Evolutionary conservation across 306 rosid species (phyloP).

Genomic region (Castanopsis chinensis): DNA sequence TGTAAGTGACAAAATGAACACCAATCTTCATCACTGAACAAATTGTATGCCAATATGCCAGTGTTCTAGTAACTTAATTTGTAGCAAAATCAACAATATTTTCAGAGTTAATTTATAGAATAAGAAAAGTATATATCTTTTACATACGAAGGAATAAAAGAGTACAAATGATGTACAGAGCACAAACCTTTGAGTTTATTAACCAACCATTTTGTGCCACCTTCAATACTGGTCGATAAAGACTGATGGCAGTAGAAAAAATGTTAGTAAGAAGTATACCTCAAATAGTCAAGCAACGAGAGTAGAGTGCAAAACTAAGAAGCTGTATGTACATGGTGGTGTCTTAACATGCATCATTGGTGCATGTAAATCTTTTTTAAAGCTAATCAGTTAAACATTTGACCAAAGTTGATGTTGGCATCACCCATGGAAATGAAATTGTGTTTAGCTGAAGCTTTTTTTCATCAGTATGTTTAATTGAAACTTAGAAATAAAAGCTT

Average conservation of each 20-base stretch:
- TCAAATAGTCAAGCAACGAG: not conserved
- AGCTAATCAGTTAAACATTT: too few relatives aligned
- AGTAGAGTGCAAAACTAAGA: not conserved
- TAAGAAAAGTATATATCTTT: not conserved
- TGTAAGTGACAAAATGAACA: not conserved
- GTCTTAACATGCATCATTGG: not conserved
- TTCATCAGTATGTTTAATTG: not conserved
- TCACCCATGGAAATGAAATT: not conserved
- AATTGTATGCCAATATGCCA: not conserved
- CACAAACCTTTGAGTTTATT: slow-evolving; percentile 77
- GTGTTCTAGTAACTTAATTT: not conserved
- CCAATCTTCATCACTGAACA: not conserved
- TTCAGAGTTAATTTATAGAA: not conserved
- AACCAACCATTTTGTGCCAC: slow-evolving; percentile 84
- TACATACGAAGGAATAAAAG: not conserved
- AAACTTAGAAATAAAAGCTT: not conserved
- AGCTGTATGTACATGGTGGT: not conserved
- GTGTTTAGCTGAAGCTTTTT: not conserved
- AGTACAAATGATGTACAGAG: not conserved
- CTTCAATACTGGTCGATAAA: slow-evolving; percentile 60
- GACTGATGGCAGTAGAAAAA: slow-evolving; percentile 45
- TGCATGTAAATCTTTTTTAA: not conserved
- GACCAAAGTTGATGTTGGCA: too few relatives aligned
- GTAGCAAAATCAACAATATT: not conserved
- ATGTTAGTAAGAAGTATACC: slow-evolving; percentile 26